Base-by-base conservation (phyloP, 495 filamentous ascomycete genomes). In the Neurospora tetrasperma region DNA sequence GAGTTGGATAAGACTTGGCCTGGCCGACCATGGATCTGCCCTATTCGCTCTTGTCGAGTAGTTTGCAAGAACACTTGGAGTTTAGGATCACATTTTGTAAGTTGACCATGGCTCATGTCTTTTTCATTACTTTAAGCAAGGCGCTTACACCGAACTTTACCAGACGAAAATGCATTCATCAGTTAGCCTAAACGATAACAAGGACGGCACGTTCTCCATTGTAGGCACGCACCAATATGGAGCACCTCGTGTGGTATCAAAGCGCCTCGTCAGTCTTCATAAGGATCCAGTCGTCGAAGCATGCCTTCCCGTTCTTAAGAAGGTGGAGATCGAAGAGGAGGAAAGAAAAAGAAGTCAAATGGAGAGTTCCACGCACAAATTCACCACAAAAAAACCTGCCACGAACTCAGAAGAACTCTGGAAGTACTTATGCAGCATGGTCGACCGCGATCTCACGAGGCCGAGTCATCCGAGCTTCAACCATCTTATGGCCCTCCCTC, bases 141-240 rank as follows among this genome's bases (percentile, higher is more conserved):
- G 1, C 43, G 2, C 31, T 41, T 39, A 31, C 27, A 5, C 43
- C 20, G 39, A 31, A 35, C 2, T 38, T 46, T 31, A 12, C 14
- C 12, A 44, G 35, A 2, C 3, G 12, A 27, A 69, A 16, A 3
- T 18, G 8, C 82, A 84, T 41, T 78, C 71, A 69, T 75, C 72
- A 0, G 23, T 23, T 14, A 41, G 73, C 12, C 59, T 84, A 8
- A 82, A 83, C 18, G 82, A 84, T 59, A 84, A 84, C 44, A 54
- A 74, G 46, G 81, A 83, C 31, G 80, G 81, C 0, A 84, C 80
- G 0, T 73, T 84, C 18, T 77, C 80, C 0, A 12, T 78, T 27
- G 66, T 77, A 11, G 74, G 72, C 5, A 66, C 54, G 14, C 54
- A 66, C 7, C 27, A 8, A 35, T 31, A 31, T 18, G 54, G 7